These are phyloP conservation scores for Kuraishia hungarica DNA, from an alignment of 805 yeast genomes.

Conservation along the genomic window DNA sequence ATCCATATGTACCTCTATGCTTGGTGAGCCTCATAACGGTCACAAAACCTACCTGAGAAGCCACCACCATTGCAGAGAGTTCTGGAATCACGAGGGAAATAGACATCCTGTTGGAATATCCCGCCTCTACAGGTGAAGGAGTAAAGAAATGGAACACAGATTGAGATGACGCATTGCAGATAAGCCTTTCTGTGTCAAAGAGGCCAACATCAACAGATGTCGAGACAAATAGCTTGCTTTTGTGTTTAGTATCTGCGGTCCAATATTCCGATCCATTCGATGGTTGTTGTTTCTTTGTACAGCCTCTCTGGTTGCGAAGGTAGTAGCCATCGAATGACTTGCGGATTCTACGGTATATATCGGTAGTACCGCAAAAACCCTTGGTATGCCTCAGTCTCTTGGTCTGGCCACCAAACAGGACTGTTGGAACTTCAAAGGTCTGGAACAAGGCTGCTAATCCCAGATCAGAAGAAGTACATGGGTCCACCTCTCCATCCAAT, in stretches of 20 bases:
- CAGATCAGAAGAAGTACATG: conserved; percentile 27
- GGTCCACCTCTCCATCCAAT: conserved; percentile 31
- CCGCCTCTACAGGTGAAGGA: conserved; percentile 27
- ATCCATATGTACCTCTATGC: conserved; percentile 29
- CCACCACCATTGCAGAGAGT: conserved; percentile 30
- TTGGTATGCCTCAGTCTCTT: conserved; percentile 1
- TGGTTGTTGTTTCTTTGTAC: conserved; percentile 9
- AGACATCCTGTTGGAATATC: conserved; percentile 19
- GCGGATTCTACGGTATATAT: conserved; percentile 17
- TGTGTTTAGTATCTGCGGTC: conserved; percentile 13
- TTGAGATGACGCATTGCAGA: conserved; percentile 39
- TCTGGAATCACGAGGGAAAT: conserved; percentile 26
- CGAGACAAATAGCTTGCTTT: conserved; percentile 28
- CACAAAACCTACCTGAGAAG: conserved; percentile 34
- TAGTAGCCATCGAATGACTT: conserved; percentile 22
- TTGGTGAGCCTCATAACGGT: conserved; percentile 32
- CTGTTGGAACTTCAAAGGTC: conserved; percentile 17
- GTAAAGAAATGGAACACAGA: conserved; percentile 28
- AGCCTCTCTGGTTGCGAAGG: conserved; percentile 11
- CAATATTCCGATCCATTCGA: conserved; percentile 19
- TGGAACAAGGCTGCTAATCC: conserved; percentile 28
- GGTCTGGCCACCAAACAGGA: conserved; percentile 4
- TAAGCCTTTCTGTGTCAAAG: conserved; percentile 33
- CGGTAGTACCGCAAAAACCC: conserved; percentile 13
- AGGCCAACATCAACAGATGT: conserved; percentile 36